Base-by-base conservation (phyloP, 176 grass and related monocot species). In the Rhipidocladum racemiflorum region DNA sequence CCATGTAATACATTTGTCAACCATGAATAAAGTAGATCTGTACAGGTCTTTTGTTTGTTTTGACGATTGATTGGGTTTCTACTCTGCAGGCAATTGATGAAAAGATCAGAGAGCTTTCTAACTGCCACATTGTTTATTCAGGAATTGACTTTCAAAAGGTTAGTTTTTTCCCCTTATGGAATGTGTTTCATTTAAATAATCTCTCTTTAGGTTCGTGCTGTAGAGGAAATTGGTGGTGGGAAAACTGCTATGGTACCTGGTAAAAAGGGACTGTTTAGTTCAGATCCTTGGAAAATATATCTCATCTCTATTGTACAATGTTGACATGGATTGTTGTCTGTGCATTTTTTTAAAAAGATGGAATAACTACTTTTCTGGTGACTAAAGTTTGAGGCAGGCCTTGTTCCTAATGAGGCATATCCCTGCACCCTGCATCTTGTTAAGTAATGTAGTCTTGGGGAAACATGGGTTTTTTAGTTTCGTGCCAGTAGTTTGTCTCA, bases 81-180 rank as follows among this genome's bases (percentile, higher is more conserved):
- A 57, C 25, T 79, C 62, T 91, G 29, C 85, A 99, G 96, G 89
- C 96, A 84, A 95, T 99, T 87, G 96, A 99, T 72, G 96, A 99
- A 85, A 99, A 95, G 69, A 99, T 99, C 65, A 95, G 91, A 88
- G 96, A 99, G 14, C 92, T 99, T 80, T 99, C 96, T 27, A 95
- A 99, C 65, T 95, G 96, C 68, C 96, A 99, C 81, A 99, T 99
- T 74, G 92, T 99, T 84, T 99, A 99, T 88, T 27, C 77, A 43
- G 96, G 96, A 85, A 95, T 99, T 53, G 93, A 99, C 79, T 99
- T 99, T 72, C 96, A 99, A 82, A 99, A 99, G 93, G 96, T 99
- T 63, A 77, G 69, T 27, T 83, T 36, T 36, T 84, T 38, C 56
- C 45, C 10, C 30, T 63, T 39, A 77, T 75, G 18, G 9, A 30